phyloP scores from a whole-genome alignment of 441 rosid species.

The Erysimum cheiri region DNA sequence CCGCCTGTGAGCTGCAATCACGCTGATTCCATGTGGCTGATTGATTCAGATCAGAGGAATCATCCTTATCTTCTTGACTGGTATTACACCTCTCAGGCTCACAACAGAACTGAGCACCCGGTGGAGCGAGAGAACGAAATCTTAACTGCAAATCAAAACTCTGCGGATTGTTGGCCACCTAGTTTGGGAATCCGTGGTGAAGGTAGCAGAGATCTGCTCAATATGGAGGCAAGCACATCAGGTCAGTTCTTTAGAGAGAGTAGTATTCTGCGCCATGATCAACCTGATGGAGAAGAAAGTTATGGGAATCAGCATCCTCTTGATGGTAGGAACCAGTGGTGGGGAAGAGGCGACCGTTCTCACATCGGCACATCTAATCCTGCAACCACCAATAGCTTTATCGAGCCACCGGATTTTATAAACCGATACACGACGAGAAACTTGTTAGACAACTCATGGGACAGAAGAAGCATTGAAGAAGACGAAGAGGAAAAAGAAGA shows the following conservation, averaged over 20 bases:
- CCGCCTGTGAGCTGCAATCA: conserved; percentile 47
- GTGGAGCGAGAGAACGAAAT: conserved; percentile 43
- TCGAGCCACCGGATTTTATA: conserved; percentile 85
- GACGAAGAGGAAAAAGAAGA: conserved; percentile 51
- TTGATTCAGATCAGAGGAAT: conserved; percentile 72
- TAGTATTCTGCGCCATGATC: conserved; percentile 59
- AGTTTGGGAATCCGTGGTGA: conserved; percentile 42
- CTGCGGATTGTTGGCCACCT: conserved; percentile 60
- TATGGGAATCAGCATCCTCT: conserved; percentile 33
- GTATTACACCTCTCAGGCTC: conserved; percentile 71
- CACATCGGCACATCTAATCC: conserved; percentile 48
- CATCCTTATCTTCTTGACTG: conserved; percentile 91
- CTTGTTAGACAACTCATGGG: conserved; percentile 55
- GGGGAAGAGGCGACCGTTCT: conserved; percentile 68
- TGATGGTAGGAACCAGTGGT: conserved; percentile 67
- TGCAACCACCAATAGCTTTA: conserved; percentile 67
- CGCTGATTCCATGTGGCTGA: conserved; percentile 67
- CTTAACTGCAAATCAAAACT: conserved; percentile 49
- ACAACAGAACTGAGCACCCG: conserved; percentile 38
- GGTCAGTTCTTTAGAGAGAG: conserved; percentile 74
- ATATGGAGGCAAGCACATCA: conserved; percentile 75
- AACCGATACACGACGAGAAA: conserved; percentile 46
- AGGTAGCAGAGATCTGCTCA: conserved; percentile 49
- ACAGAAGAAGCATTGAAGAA: conserved; percentile 60
- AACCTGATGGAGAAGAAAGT: conserved; percentile 48